phyloP scores from a whole-genome alignment of 495 filamentous ascomycete genomes.

The Bryoglossum gracile region DNA sequence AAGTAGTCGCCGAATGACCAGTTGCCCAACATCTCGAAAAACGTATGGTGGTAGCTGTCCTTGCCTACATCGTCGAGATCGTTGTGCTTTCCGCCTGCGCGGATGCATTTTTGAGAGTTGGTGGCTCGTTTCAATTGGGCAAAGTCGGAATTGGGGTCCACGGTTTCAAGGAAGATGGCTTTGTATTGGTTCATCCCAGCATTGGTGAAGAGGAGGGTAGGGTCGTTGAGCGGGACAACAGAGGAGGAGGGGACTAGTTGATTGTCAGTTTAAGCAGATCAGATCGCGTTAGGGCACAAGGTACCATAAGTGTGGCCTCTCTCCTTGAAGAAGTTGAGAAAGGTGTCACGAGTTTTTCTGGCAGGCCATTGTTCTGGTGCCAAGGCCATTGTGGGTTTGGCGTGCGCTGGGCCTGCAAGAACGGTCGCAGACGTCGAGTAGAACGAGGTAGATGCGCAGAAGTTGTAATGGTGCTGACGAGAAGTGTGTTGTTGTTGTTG shows the following conservation, averaged over 20 bases:
- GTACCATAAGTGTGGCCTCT: constrained; percentile 51
- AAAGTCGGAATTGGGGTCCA: constrained; percentile 82
- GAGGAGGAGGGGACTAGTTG: constrained; percentile 80
- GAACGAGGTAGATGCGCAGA: no score
- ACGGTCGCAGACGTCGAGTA: no score
- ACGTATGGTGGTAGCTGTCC: constrained; percentile 98
- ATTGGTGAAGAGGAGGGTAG: constrained; percentile 93
- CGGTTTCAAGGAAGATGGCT: constrained; percentile 91
- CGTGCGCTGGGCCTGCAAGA: no score
- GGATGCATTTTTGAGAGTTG: constrained; percentile 98
- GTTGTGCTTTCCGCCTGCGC: constrained; percentile 98
- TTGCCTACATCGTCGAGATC: constrained; percentile 99
- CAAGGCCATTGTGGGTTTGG: no score
- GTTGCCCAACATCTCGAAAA: constrained; percentile 99
- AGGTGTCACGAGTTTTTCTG: constrained; percentile 58
- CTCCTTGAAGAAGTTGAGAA: constrained; percentile 79
- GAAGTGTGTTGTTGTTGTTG: no score
- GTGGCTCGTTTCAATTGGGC: constrained; percentile 85
- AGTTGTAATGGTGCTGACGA: no score
- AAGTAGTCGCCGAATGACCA: constrained; percentile 99
- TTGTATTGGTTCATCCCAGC: constrained; percentile 99
- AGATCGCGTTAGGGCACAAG: constrained; percentile 11
- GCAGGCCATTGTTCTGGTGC: constrained; percentile 71
- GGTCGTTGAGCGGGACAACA: constrained; percentile 90
- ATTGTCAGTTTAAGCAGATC: constrained; percentile 6